These are phyloP conservation scores for Ogataea pilisensis DNA, from an alignment of 805 yeast species.

Conservation along the genomic window DNA sequence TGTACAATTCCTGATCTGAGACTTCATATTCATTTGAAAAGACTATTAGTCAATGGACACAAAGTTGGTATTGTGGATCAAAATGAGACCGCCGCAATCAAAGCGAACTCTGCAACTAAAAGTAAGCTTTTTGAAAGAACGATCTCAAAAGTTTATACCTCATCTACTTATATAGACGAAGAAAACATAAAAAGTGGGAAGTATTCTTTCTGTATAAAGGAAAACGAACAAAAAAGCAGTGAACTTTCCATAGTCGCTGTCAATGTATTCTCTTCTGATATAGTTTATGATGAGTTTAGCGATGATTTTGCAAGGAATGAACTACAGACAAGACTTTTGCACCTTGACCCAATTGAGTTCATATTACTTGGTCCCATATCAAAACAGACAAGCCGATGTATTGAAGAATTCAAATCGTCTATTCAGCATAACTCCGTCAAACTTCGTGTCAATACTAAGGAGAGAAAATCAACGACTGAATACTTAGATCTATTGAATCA, in stretches of 20 bases:
- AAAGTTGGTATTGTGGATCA: conserved; percentile 89
- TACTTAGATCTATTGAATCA: conserved; percentile 6
- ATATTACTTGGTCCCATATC: conserved; percentile 42
- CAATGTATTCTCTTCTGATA: conserved; percentile 71
- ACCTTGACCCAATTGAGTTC: conserved; percentile 76
- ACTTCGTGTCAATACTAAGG: conserved; percentile 9
- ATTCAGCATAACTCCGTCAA: conserved; percentile 1
- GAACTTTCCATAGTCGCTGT: conserved; percentile 52
- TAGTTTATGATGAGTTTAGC: conserved; percentile 63
- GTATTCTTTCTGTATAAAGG: conserved; percentile 45
- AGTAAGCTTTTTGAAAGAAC: conserved; percentile 61
- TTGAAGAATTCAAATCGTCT: conserved; percentile 15
- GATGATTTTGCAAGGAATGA: conserved; percentile 58
- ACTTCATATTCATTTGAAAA: conserved; percentile 69
- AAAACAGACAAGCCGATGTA: conserved; percentile 28
- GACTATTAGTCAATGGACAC: conserved; percentile 64
- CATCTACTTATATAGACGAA: conserved; percentile 73
- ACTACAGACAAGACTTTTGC: conserved; percentile 68
- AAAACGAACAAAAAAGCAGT: conserved; percentile 18
- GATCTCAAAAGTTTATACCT: conserved; percentile 69
- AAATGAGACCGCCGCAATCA: conserved; percentile 72
- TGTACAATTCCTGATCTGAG: conserved; percentile 81
- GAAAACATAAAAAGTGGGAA: conserved; percentile 28
- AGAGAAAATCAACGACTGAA: conserved; percentile 7
- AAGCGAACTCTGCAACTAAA: conserved; percentile 48